Percentiles rank a stretch among this genome's conserved stretches.
Evolutionary conservation across 805 yeast genomes (phyloP).

Genomic region (Suhomyces emberorum): DNA sequence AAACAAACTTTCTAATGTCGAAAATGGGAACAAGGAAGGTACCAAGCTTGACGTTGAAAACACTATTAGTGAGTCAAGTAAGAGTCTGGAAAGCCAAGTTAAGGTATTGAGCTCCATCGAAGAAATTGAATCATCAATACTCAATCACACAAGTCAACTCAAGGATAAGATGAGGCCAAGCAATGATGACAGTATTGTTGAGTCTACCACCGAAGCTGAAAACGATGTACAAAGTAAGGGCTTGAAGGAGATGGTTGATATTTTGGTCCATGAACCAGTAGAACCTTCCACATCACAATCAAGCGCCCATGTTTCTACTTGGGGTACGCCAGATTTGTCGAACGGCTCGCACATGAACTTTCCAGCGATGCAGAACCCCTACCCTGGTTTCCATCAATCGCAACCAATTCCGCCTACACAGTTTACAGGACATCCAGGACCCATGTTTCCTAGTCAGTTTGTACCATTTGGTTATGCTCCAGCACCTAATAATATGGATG

Average conservation of each 20-base stretch:
- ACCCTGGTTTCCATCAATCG: not conserved
- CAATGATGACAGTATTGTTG: slow-evolving; percentile 5
- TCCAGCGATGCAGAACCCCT: not conserved
- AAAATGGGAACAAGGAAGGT: not conserved
- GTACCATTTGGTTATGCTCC: slow-evolving; percentile 5
- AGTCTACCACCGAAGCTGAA: slow-evolving; percentile 1
- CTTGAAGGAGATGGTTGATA: slow-evolving; percentile 18
- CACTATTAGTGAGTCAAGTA: slow-evolving; percentile 1
- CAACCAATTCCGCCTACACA: slow-evolving; percentile 3
- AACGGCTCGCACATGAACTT: slow-evolving; percentile 1
- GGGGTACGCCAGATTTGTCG: not conserved
- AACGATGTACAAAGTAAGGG: slow-evolving; percentile 6
- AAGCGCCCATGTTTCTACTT: not conserved
- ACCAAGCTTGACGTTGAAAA: not conserved
- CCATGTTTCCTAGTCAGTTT: slow-evolving; percentile 2
- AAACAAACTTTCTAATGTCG: not conserved
- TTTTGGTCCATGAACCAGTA: slow-evolving; percentile 10
- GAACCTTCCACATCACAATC: not conserved
- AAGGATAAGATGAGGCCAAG: slow-evolving; percentile 2
- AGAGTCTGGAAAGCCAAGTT: not conserved
- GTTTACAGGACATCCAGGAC: slow-evolving; percentile 4
- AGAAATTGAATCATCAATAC: slow-evolving; percentile 36
- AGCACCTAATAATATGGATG: slow-evolving; percentile 2
- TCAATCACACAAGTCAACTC: slow-evolving; percentile 30
- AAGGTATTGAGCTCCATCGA: slow-evolving; percentile 27